Percentiles rank a stretch among this genome's conserved stretches.
These are phyloP conservation scores for Pichia heedii DNA, from an alignment of 805 yeast genomes.

Conservation along the genomic window DNA sequence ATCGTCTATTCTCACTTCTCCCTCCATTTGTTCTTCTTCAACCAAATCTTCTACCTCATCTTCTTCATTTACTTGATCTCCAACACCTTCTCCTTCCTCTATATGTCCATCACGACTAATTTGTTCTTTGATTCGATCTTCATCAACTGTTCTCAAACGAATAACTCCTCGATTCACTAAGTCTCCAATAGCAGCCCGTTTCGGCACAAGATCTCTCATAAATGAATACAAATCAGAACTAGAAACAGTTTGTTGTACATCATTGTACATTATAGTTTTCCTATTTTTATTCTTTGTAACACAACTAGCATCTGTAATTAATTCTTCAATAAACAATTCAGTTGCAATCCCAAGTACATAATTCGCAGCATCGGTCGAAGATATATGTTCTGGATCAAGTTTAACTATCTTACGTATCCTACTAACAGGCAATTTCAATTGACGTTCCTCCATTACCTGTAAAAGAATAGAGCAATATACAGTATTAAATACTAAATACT, in stretches of 20 bases:
- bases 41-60: neutral
- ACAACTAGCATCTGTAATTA: constrained; percentile 62
- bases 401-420: constrained; percentile 65
- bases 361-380: constrained; percentile 64
- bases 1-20: neutral
- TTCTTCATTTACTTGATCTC: neutral
- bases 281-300: constrained; percentile 57
- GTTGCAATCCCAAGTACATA: constrained; percentile 71
- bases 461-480: too few relatives aligned
- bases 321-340: constrained; percentile 60
- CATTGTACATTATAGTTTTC: constrained; percentile 62
- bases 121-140: constrained; percentile 2
- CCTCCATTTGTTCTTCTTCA: neutral
- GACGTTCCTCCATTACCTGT: constrained; percentile 11
- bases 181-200: constrained; percentile 41
- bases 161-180: constrained; percentile 37
- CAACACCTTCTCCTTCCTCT: constrained; percentile 2
- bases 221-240: constrained; percentile 53
- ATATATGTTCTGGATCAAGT: constrained; percentile 63
- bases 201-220: constrained; percentile 59
- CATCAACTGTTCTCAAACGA: constrained; percentile 14
- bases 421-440: constrained; percentile 45
- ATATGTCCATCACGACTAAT: neutral
- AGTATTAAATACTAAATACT: too few relatives aligned
- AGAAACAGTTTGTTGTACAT: constrained; percentile 56